Evolutionary conservation across 495 filamentous ascomycete genomes (phyloP), one percentile per base, ranked within the genome.

Genomic region (Glutinoglossum americanum): DNA sequence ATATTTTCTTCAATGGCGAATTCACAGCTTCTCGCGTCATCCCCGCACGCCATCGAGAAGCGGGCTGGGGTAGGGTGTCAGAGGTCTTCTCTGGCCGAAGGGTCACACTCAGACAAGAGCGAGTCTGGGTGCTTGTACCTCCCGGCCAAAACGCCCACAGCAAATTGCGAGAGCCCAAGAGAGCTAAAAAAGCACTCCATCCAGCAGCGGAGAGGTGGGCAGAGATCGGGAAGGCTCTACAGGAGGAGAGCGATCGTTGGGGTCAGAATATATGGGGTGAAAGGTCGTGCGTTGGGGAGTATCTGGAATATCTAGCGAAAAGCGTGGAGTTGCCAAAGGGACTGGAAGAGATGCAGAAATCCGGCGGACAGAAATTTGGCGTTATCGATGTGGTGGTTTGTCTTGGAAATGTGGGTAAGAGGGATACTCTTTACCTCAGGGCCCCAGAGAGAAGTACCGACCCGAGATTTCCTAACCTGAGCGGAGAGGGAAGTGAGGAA

Each of bases 1-100:
- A 71, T 21, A 66, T 74, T 23, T 73, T 69, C 61, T 61, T 72
- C 60, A 75, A 76, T 57, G 73, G 73, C 25, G 58, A 68, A 5
- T 61, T 74, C 2, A 62, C 61, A 2, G 61, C 51, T 9, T 67
- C 67, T n/a, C 55, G 59, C 8, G 64, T 63, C 37, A 23, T 68
- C 30, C 59, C 64, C 61, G 57, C 30, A 21, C 41, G 41, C 41
- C 13, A 21, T 13, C 41, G 41, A 4, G 41, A 23, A 59, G n/a
- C 44, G 11, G 26, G 26, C 17, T 37, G 58, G 8, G 21, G 62
- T 15, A 57, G 58, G 32, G 10, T 35, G 25, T 13, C 9, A 48
- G 57, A 56, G 35, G 54, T 19, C 26, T 72, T 72, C 58, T 58
- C 68, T 21, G 73, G 73, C 3, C 62, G 49, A 21, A 61, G 69